Base-by-base conservation (phyloP, 2,329 filamentous ascomycete genomes). In the Fonsecaea pedrosoi region DNA sequence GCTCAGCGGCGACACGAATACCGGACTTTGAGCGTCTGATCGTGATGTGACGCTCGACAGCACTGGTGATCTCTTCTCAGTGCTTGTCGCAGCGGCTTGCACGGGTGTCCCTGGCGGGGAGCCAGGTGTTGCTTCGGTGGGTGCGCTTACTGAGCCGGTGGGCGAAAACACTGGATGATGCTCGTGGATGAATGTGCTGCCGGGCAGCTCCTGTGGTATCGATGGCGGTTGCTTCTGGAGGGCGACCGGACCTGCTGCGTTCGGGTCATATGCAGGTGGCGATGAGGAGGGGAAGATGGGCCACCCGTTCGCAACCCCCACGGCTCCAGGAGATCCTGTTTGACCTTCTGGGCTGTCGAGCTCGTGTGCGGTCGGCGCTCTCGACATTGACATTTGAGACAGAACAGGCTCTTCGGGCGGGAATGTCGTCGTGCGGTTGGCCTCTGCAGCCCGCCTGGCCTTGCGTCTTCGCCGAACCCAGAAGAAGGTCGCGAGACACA, bases 71-170 rank as follows among this genome's bases (percentile, higher is more conserved):
- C 62, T 69, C 21, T 38, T 66, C 40, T 64, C 65, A 21, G 42
- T 7, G 25, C 62, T 54, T 40, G 45, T 12, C 21, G 66, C 37
- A 62, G 60, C 1, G 45, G 18, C 12, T 7, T 18, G 54, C 54
- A 55, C 21, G 9, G 69, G 70, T 76, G 18, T 80, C 73, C 15
- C 77, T 70, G n/a, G 73, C 64, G n/a, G 70, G 69, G 63, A 77
- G 70, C 7, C 71, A 67, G 57, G 70, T 67, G 21, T 73, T 69
- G 37, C 13, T 34, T 71, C 70, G 15, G 62, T 64, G 50, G 65
- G 54, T n/a, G 62, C 59, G 34, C 60, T 54, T 18, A 34, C 56
- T 32, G 35, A 18, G 48, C 35, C 61, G n/a, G 42, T 30, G 9
- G 55, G 25, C 25, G 65, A 56, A 55, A 65, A 73, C 38, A 68